phyloP scores from a whole-genome alignment of 345 rosid species.

The Fremontodendron californicum region DNA sequence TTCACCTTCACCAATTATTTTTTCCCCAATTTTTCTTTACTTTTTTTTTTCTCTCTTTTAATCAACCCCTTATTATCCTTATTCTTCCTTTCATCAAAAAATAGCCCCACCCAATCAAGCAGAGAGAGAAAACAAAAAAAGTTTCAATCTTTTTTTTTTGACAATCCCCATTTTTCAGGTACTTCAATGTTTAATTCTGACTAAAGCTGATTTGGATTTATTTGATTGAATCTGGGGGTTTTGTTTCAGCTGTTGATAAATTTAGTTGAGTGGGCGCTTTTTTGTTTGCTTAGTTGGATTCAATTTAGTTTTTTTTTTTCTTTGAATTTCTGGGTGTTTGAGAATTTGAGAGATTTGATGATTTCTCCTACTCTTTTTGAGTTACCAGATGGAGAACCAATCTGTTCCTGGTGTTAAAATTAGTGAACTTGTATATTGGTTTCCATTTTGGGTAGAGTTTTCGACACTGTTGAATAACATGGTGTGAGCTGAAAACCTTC shows the following conservation, averaged over 20 bases:
- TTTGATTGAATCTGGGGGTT: conserved; percentile 8
- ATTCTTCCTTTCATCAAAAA: not conserved
- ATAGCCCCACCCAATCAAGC: not conserved
- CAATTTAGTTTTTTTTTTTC: not conserved
- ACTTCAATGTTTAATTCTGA: not conserved
- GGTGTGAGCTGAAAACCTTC: conserved; percentile 24
- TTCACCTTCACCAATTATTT: not conserved
- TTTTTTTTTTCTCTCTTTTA: not conserved
- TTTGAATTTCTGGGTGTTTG: not conserved
- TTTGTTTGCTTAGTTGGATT: no score
- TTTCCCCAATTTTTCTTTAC: not conserved
- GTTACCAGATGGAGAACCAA: conserved; percentile 25
- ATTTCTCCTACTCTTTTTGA: conserved; percentile 11
- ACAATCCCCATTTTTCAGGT: conserved; percentile 8
- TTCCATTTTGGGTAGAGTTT: conserved; percentile 26
- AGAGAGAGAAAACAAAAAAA: not conserved
- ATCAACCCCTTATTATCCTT: not conserved
- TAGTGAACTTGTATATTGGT: conserved; percentile 22
- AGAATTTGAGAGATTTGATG: conserved; percentile 11
- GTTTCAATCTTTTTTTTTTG: not conserved
- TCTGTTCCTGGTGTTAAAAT: conserved; percentile 22
- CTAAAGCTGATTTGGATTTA: conserved; percentile 8
- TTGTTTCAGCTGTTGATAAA: not conserved
- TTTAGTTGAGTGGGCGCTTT: not conserved
- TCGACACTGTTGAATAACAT: conserved; percentile 9